Conservation (phyloP, 2,329 filamentous ascomycete species). For the Colletotrichum sp. region DNA sequence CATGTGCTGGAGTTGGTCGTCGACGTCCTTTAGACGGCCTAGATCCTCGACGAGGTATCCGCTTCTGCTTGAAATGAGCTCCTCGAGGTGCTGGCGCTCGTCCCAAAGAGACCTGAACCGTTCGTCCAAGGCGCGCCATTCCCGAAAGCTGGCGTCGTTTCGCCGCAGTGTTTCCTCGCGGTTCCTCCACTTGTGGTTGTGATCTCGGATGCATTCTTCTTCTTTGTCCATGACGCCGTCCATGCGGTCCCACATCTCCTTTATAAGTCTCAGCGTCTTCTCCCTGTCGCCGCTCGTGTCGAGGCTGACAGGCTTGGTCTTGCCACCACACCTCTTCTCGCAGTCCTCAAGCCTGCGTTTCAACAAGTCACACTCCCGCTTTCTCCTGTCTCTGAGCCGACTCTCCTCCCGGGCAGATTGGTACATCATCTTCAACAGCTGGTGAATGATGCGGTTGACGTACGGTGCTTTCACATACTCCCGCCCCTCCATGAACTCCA, state of each 20-base stretch:
- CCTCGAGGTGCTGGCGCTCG: not conserved
- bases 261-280: not conserved
- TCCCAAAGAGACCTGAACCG: not conserved
- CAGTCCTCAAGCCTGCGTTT: not conserved
- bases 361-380: not conserved
- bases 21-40: not conserved
- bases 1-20: not conserved
- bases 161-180: not conserved
- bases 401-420: conserved; percentile 13
- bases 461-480: conserved; percentile 2
- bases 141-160: not conserved
- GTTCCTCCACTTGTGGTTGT: not conserved
- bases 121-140: not conserved
- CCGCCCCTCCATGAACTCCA: conserved; percentile 18
- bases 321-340: not conserved
- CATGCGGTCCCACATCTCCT: not conserved
- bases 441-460: conserved; percentile 18
- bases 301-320: not conserved
- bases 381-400: not conserved
- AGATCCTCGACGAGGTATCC: not conserved
- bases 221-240: not conserved
- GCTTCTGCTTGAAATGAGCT: not conserved
- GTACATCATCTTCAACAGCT: conserved; percentile 9
- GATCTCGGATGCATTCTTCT: not conserved
- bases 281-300: not conserved